Base-by-base conservation (phyloP, 768 basidiomycete genomes). In the Leccinum subgranulosum region DNA sequence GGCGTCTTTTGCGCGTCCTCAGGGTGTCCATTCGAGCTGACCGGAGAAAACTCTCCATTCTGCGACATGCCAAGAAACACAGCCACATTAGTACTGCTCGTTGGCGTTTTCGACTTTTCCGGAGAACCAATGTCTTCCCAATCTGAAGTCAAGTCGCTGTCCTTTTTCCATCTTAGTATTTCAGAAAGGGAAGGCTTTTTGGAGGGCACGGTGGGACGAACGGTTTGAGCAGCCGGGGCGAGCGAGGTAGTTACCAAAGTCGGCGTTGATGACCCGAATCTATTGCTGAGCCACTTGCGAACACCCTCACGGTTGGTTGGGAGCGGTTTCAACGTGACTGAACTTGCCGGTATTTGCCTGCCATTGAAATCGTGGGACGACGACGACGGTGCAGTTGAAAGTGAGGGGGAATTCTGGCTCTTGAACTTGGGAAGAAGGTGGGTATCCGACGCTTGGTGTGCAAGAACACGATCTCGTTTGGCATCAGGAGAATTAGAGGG, bases 251-350 rank as follows among this genome's bases (percentile, higher is more conserved):
- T 73, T 52, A 70, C 66, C 25, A 75, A 69, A 52, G 78, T 69
- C 3, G 77, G 73, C 8, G 77, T 66, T 33, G 75, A 76, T 2
- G 81, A 74, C 7, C 80, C 73, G 57, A 83, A 81, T 69, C 84
- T 84, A 48, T 70, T 83, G 61, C 77, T 87, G 46, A 92, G 70
- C 90, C 90, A 92, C 64, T 87, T 89, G 70, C 85, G 87, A 25
- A 92, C 90, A 23, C 85, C 90, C 53, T 89, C 86, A 19, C 88
- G 77, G 19, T 83, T 90, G 70, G 83, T 89, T 1, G 90, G 90
- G 49, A 92, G 75, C 79, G 39, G 72, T 67, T 66, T 74, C 71
- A 59, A 72, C 64, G 62, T 73, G 72, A 60, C 75, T 71, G 61
- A 72, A 46, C 62, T 65, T 23, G 77, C 65, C 8, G 77, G 73